Evolutionary conservation across 2,329 filamentous ascomycete genomes (phyloP), one percentile per base, ranked within the genome.

Genomic region (Alternaria metachromatica): DNA sequence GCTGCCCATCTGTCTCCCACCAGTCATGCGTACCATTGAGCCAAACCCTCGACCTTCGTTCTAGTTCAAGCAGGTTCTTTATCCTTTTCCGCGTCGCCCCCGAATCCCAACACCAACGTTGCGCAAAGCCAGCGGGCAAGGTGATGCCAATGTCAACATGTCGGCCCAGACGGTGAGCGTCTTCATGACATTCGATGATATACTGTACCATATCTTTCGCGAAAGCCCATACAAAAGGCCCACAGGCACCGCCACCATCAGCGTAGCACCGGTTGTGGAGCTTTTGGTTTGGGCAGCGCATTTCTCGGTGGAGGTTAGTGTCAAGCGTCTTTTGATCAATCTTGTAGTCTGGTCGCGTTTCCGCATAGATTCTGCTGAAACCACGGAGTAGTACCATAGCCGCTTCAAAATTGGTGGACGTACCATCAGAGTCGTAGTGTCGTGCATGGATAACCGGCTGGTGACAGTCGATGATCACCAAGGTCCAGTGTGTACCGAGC

Each of bases 401-500:
- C 5, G 48, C 26, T 15, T 28, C 18, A 2, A 33, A 33, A 6
- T 21, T 21, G 4, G 2, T 20, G 30, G 49, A 18, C 49, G 10
- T 33, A 49, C 49, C 21, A 41, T 30, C 13, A 2, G 53, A 51
- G 33, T 62, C 59, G 4, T 45, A 51, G 53, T 62, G 56, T 30
- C 21, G 13, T 26, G 25, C 44, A 8, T 26, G 49, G 10, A 62
- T 3, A 7, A 18, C 11, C n/a, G 26, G 11, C 23, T 20, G 25
- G 46, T 54, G 54, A 37, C 54, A 62, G 25, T 62, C 59, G 33
- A 62, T 18, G 15, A 62, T 26, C 12, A 58, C 7, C 21, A 37
- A 6, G 6, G 53, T 57, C 53, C 46, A 62, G 20, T 62, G 54
- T 15, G 23, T 41, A 11, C 37, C 37, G 37, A 41, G 37, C 37